Percentiles rank a stretch among this genome's conserved stretches.
Evolutionary conservation across 805 yeast genomes (phyloP).

Genomic region (Myxozyma neotropica): DNA sequence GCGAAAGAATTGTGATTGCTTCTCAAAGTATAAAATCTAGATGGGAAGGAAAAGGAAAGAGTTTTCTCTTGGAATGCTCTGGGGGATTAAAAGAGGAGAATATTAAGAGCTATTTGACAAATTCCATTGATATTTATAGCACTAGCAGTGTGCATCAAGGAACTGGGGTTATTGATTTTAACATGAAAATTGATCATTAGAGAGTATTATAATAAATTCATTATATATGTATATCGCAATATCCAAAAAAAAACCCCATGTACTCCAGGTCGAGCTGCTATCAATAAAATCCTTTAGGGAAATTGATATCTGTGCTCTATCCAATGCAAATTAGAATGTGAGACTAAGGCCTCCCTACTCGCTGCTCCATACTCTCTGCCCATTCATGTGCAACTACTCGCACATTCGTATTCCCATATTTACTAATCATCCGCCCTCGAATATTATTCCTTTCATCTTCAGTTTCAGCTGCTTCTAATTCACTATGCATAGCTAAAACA

Average conservation of each 20-base stretch:
- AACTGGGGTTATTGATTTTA: constrained; percentile 77
- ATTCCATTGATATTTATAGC: constrained; percentile 84
- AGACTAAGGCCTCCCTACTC: background rate
- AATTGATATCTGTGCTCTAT: background rate
- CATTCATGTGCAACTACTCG: constrained; percentile 15
- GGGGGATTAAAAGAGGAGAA: constrained; percentile 84
- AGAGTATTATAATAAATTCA: background rate
- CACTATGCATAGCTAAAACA: constrained; percentile 8
- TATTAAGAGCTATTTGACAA: constrained; percentile 63
- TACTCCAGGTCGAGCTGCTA: constrained; percentile 4
- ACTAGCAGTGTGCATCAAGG: constrained; percentile 94
- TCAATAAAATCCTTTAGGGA: background rate
- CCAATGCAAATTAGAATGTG: background rate
- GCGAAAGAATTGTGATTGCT: constrained; percentile 62
- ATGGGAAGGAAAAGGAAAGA: constrained; percentile 48
- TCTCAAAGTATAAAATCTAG: constrained; percentile 62
- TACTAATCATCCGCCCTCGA: constrained; percentile 10
- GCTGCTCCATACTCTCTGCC: constrained; percentile 5
- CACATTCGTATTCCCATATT: constrained; percentile 17
- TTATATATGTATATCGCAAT: background rate
- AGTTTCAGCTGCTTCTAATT: background rate
- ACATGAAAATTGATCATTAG: constrained; percentile 63
- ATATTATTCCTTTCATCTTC: background rate
- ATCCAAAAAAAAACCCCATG: background rate
- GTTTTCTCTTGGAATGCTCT: constrained; percentile 81